A percentile compares a stretch with the other conserved stretches of the same genome.
Conservation (phyloP, 2,329 filamentous ascomycete species). For the Arthroderma sp. region DNA sequence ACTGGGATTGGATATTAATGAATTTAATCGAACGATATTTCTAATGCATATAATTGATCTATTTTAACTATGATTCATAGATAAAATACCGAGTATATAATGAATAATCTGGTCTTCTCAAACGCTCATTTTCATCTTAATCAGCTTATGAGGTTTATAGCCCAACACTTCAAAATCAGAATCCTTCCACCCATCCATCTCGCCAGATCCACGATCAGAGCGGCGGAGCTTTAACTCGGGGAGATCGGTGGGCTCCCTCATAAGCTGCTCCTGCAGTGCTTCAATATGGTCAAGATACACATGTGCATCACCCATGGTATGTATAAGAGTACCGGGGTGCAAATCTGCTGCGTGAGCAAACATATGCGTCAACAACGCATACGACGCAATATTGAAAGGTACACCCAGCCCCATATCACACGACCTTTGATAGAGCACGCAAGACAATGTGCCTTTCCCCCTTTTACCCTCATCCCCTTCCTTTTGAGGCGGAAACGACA, state of each 20-base stretch:
- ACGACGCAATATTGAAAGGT: slow-evolving; percentile 94
- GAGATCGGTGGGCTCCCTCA: slow-evolving; percentile 68
- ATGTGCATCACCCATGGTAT: slow-evolving; percentile 97
- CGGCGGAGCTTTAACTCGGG: slow-evolving; percentile 63
- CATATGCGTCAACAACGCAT: slow-evolving; percentile 91
- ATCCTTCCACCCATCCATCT: slow-evolving; percentile 75
- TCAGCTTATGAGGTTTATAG: slow-evolving; percentile 81
- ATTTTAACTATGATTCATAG: not conserved
- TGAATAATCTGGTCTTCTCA: slow-evolving; percentile 26
- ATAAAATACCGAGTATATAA: not conserved
- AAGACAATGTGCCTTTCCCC: slow-evolving; percentile 59
- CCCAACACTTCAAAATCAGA: slow-evolving; percentile 81
- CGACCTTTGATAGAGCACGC: slow-evolving; percentile 81
- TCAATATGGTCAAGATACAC: slow-evolving; percentile 89
- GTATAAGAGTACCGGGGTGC: slow-evolving; percentile 74
- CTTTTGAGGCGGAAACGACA: slow-evolving; percentile 53
- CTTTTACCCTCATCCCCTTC: slow-evolving; percentile 19
- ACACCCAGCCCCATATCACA: slow-evolving; percentile 97
- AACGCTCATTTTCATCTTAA: slow-evolving; percentile 99
- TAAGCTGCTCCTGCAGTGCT: slow-evolving; percentile 67
- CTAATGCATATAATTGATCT: not conserved
- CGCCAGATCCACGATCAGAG: slow-evolving; percentile 49
- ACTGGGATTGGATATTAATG: not conserved
- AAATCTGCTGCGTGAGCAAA: slow-evolving; percentile 76
- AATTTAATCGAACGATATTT: not conserved